These are phyloP conservation scores for Heterobasidion irregulare DNA, from an alignment of 1,284 basidiomycete genomes.

Conservation along the genomic window DNA sequence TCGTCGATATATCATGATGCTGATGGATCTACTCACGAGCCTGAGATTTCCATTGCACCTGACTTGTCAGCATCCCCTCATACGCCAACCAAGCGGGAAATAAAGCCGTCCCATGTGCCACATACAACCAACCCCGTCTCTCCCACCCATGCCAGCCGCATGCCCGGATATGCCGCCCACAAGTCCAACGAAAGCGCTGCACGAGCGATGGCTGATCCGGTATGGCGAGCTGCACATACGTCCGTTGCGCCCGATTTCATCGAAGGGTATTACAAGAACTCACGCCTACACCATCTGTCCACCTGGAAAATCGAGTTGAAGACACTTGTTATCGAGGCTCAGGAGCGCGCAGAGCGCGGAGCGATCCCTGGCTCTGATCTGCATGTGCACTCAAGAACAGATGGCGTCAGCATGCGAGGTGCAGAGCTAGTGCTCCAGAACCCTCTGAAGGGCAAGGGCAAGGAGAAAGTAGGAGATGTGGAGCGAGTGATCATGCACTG, in stretches of 20 bases:
- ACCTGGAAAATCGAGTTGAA: conserved; percentile 91
- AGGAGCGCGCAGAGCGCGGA: conserved; percentile 53
- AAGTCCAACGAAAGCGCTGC: conserved; percentile 64
- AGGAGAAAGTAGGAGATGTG: conserved; percentile 32
- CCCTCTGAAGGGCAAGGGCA: conserved; percentile 45
- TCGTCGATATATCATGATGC: no score
- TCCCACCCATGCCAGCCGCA: conserved; percentile 29
- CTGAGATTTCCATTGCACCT: no score
- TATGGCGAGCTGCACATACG: conserved; percentile 85
- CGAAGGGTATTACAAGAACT: conserved; percentile 86
- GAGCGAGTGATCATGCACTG: conserved; percentile 85
- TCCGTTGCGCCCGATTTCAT: conserved; percentile 84
- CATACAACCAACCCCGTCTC: conserved; percentile 35
- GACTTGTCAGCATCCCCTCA: background rate
- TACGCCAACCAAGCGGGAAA: background rate
- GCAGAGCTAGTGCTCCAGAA: conserved; percentile 40
- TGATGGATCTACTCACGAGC: no score
- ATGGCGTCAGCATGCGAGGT: conserved; percentile 50
- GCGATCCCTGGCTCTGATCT: conserved; percentile 15
- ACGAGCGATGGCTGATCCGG: conserved; percentile 69
- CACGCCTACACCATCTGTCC: conserved; percentile 85
- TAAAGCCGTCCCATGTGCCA: conserved; percentile 14
- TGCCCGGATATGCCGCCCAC: conserved; percentile 57
- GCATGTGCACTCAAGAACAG: background rate
- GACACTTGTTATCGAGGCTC: conserved; percentile 73